Conservation (phyloP, 352 stramenopile species). For the Phytophthora fragariaefolia region DNA sequence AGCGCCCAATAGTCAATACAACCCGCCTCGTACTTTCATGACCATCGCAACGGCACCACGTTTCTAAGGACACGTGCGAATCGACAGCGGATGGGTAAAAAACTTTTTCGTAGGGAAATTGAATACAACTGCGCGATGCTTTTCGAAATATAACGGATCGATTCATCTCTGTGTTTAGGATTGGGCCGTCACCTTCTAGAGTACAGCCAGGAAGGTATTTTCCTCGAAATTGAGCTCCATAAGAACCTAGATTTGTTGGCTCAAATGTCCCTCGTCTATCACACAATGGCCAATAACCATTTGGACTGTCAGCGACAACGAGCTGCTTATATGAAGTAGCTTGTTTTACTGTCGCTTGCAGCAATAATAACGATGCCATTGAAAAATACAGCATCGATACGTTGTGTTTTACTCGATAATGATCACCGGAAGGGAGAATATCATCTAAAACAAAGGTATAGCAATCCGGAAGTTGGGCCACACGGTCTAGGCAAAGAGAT, state of each 20-base stretch:
- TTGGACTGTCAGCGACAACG: slow-evolving; percentile 65
- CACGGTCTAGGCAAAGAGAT: slow-evolving; percentile 40
- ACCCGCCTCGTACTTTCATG: slow-evolving; percentile 73
- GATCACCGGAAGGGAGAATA: slow-evolving; percentile 38
- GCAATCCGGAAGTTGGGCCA: slow-evolving; percentile 59
- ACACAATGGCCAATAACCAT: slow-evolving; percentile 89
- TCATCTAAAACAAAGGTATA: slow-evolving; percentile 87
- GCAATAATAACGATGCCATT: slow-evolving; percentile 82
- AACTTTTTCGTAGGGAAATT: slow-evolving; percentile 47
- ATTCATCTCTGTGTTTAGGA: slow-evolving; percentile 86
- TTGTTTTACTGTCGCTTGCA: slow-evolving; percentile 79
- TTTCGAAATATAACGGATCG: slow-evolving; percentile 70
- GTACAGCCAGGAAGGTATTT: slow-evolving; percentile 68
- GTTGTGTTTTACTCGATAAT: slow-evolving; percentile 85
- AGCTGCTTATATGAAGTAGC: slow-evolving; percentile 83
- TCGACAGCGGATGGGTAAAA: slow-evolving; percentile 51
- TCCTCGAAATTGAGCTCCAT: slow-evolving; percentile 50
- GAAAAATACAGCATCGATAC: slow-evolving; percentile 88
- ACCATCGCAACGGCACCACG: slow-evolving; percentile 77
- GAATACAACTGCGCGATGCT: slow-evolving; percentile 59
- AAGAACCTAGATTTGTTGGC: slow-evolving; percentile 75
- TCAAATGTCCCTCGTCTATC: slow-evolving; percentile 77
- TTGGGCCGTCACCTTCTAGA: slow-evolving; percentile 77
- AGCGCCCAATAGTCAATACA: slow-evolving; percentile 78
- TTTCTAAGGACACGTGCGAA: slow-evolving; percentile 72